These are phyloP conservation scores for Colletotrichum australisinense DNA, from an alignment of 2,329 filamentous ascomycete genomes.

Conservation along the genomic window DNA sequence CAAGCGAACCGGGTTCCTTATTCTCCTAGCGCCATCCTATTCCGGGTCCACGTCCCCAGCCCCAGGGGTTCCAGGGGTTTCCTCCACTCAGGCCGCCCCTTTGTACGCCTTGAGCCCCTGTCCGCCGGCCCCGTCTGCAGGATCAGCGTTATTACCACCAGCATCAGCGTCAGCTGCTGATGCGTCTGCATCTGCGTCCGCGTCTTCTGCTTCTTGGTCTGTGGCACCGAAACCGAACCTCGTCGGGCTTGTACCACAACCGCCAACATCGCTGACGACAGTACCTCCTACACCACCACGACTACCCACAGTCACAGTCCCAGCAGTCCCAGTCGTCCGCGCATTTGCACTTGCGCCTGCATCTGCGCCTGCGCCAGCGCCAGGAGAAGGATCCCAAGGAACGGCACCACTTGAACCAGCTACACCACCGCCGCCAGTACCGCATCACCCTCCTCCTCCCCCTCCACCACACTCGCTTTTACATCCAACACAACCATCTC, in stretches of 20 bases:
- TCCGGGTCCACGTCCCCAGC: slow-evolving; percentile 31
- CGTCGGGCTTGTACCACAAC: background rate
- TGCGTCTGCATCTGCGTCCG: background rate
- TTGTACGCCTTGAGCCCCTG: slow-evolving; percentile 9
- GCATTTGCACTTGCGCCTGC: slow-evolving; percentile 6
- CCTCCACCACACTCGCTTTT: background rate
- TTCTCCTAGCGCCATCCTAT: slow-evolving; percentile 31
- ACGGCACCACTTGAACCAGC: slow-evolving; percentile 4
- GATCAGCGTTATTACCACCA: slow-evolving; percentile 33
- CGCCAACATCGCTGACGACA: background rate
- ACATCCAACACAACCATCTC: background rate
- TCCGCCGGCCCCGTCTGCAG: slow-evolving; percentile 29
- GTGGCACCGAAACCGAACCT: slow-evolving; percentile 6
- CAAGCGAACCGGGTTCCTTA: slow-evolving; percentile 32
- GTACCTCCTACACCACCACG: background rate
- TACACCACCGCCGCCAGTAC: background rate
- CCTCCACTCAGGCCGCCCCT: slow-evolving; percentile 23
- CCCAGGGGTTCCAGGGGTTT: slow-evolving; percentile 33
- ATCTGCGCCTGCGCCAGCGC: background rate
- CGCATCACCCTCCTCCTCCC: background rate
- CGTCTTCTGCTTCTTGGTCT: background rate
- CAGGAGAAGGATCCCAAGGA: background rate
- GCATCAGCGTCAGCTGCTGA: slow-evolving; percentile 30
- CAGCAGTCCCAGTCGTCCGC: background rate
- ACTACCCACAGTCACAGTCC: background rate